Base-by-base conservation (phyloP, 2,329 filamentous ascomycete genomes). In the Epicoccum sorghinum region DNA sequence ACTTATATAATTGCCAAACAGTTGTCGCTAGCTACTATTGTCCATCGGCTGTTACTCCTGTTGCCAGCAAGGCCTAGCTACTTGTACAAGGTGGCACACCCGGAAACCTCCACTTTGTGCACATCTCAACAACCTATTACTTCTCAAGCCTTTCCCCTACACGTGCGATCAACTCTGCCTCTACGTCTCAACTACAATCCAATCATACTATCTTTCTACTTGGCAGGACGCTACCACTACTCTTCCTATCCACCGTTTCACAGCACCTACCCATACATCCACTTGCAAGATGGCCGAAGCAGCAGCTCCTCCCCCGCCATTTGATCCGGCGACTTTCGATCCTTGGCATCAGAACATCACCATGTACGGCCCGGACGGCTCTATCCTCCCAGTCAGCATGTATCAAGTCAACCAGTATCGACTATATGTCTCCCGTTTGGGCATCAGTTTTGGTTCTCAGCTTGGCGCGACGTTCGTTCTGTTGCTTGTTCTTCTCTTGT, bases 371-470 rank as follows among this genome's bases (percentile, higher is more conserved):
- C 64, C 73, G 3, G 76, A 85, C 67, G 80, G 80, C 23, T 73
- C 69, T 1, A 61, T 72, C 1, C 68, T 83, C 57, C 60, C 68
- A 0, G 65, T 81, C 35, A 62, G 69, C 38, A 70, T 86, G 53
- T 41, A 58, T 7, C 67, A 73, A 3, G 55, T 88, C 35, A 72
- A 85, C 60, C 48, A 58, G 4, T 79, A 78, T 44, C 71, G 80
- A 48, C 70, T 76, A 53, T 82, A 82, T 67, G 78, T 78, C 55
- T 71, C 79, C 52, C 75, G 75, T 7, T 68, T 80, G 32, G 79
- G 74, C 68, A 85, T 90, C 78, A 88, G 86, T 74, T 90, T 88
- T 69, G 87, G 84, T 47, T 76, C 82, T 14, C 89, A 93, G 70
- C 80, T 92, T 46, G 90, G 90, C 27, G 85, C 88, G 23, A 85